Evolutionary conservation across 2,329 filamentous ascomycete species (phyloP).

Genomic region (Epichloe hybrida): DNA sequence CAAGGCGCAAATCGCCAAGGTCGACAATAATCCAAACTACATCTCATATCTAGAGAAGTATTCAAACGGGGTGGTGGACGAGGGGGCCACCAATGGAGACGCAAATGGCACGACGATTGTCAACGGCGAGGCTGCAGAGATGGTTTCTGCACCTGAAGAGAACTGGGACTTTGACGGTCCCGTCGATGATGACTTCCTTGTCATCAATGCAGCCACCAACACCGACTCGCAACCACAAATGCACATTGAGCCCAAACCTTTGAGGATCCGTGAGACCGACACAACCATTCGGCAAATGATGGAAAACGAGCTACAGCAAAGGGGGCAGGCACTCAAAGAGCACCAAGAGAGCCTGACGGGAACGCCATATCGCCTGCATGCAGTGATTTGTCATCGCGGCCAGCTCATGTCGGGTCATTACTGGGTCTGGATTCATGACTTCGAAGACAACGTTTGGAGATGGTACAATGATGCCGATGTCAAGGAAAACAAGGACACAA

Average conservation of each 20-base stretch:
- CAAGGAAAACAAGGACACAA: conserved; percentile 49
- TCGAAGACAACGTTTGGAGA: conserved; percentile 68
- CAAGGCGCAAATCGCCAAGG: conserved; percentile 24
- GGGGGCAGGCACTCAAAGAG: conserved; percentile 14
- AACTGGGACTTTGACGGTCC: conserved; percentile 26
- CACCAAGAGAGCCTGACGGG: conserved; percentile 39
- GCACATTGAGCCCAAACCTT: conserved; percentile 7
- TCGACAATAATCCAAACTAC: conserved; percentile 14
- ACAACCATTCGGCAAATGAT: conserved; percentile 28
- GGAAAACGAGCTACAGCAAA: conserved; percentile 24
- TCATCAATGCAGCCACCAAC: conserved; percentile 12
- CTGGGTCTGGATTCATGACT: conserved; percentile 93
- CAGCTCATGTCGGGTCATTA: conserved; percentile 70
- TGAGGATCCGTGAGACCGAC: conserved; percentile 14
- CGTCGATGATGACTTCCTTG: conserved; percentile 22
- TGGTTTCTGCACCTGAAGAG: conserved; percentile 10
- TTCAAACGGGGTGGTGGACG: conserved; percentile 11
- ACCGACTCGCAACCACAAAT: not conserved
- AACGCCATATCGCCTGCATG: conserved; percentile 70
- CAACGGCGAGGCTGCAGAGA: not conserved
- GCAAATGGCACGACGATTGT: not conserved
- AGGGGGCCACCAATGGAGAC: not conserved
- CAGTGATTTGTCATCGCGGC: conserved; percentile 84
- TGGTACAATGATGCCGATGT: conserved; percentile 89
- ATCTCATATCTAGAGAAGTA: conserved; percentile 16